Evolutionary conservation across 331 rosid genomes (phyloP).

Genomic region (Quercus lobata): DNA sequence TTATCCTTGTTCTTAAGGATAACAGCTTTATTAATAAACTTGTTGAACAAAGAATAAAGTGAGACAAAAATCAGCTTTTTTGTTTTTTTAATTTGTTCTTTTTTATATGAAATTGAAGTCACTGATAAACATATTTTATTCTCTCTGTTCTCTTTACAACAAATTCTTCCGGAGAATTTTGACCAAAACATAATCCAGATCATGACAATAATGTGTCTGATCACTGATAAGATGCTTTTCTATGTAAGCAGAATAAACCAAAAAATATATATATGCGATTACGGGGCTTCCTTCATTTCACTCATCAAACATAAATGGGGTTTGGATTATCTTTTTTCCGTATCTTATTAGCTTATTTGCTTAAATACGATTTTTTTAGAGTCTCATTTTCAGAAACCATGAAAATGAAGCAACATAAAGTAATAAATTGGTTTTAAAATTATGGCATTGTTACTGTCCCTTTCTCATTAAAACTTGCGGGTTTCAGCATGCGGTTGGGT

Average conservation of each 20-base stretch:
- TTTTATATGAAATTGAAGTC: constrained; percentile 7
- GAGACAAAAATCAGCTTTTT: constrained; percentile 12
- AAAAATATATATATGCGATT: not conserved
- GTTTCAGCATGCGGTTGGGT: constrained; percentile 93
- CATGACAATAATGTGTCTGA: not conserved
- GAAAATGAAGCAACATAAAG: not conserved
- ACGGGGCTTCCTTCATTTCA: not conserved
- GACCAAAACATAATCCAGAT: not conserved
- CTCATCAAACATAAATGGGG: not conserved
- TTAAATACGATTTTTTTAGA: no score
- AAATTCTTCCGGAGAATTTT: not conserved
- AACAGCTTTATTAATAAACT: not conserved
- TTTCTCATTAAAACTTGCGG: not conserved
- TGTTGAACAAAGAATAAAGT: not conserved
- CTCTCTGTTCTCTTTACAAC: not conserved
- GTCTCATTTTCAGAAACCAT: not conserved
- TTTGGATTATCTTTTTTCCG: no score
- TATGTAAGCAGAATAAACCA: not conserved
- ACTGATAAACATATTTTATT: constrained; percentile 9
- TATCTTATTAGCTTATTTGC: no score
- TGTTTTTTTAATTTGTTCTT: not conserved
- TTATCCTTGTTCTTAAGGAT: not conserved
- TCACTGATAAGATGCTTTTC: not conserved
- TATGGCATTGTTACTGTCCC: not conserved
- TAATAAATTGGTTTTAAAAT: not conserved